Conservation (phyloP, 2,329 filamentous ascomycete species). For the Xylariaceae sp. region DNA sequence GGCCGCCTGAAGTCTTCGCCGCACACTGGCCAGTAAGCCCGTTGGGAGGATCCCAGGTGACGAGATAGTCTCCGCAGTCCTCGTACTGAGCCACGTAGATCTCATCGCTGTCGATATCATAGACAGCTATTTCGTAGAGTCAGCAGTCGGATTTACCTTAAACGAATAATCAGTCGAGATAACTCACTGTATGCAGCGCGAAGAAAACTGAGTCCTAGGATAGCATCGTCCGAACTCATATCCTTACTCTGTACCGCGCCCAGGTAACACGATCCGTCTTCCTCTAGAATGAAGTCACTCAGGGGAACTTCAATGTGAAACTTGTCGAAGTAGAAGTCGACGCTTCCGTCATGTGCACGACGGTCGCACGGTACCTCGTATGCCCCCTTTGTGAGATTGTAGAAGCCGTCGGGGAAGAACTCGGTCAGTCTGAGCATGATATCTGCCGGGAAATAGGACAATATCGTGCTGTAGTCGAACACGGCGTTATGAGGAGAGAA, state of each 20-base stretch:
- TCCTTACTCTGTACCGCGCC: constrained; percentile 1
- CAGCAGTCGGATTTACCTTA: neutral
- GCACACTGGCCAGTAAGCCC: constrained; percentile 9
- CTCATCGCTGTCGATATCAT: constrained; percentile 14
- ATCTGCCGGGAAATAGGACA: constrained; percentile 11
- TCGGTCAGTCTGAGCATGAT: constrained; percentile 4
- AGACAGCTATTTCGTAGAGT: constrained; percentile 13
- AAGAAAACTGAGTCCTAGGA: constrained; percentile 18
- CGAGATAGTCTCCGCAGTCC: constrained; percentile 15
- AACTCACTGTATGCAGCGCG: constrained; percentile 17
- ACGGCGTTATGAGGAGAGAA: constrained; percentile 5
- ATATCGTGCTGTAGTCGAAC: constrained; percentile 12
- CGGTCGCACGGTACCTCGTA: constrained; percentile 17
- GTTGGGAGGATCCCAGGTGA: constrained; percentile 10
- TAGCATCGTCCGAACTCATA: neutral
- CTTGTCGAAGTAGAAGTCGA: constrained; percentile 16
- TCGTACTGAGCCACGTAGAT: constrained; percentile 20
- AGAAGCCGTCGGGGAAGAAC: constrained; percentile 11
- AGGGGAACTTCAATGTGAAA: constrained; percentile 15
- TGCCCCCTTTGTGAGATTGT: constrained; percentile 5
- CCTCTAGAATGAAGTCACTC: constrained; percentile 17
- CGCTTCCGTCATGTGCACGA: constrained; percentile 12
- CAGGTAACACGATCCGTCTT: constrained; percentile 11
- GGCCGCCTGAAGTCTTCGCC: constrained; percentile 1
- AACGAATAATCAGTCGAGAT: neutral